Conservation (phyloP, 2,329 filamentous ascomycete species). For the Ceratocystis alfenasii region DNA sequence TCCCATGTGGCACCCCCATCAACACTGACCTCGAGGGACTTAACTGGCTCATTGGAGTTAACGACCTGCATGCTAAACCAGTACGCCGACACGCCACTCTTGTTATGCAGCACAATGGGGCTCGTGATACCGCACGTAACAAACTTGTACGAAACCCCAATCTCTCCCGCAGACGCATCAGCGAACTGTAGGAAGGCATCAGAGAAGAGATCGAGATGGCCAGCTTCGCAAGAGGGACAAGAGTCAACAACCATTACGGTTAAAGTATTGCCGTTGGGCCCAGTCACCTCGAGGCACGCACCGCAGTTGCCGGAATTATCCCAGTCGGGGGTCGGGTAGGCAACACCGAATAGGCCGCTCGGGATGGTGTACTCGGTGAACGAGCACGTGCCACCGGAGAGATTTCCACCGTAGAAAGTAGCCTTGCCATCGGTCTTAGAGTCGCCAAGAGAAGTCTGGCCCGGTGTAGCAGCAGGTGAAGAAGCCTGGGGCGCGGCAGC, state of each 20-base stretch:
- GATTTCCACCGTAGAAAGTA: constrained; percentile 45
- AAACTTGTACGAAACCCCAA: constrained; percentile 30
- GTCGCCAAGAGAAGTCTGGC: constrained; percentile 4
- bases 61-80: constrained; percentile 45
- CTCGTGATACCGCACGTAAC: constrained; percentile 34
- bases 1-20: constrained; percentile 49
- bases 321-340: constrained; percentile 49
- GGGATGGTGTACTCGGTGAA: constrained; percentile 53
- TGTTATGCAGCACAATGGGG: constrained; percentile 35
- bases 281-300: constrained; percentile 48
- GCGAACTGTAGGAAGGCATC: constrained; percentile 33
- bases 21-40: constrained; percentile 47
- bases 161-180: constrained; percentile 29
- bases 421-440: constrained; percentile 15
- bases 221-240: constrained; percentile 33
- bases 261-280: constrained; percentile 44
- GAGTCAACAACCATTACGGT: constrained; percentile 50
- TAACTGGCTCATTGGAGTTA: constrained; percentile 47
- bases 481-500: background rate
- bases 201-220: constrained; percentile 37
- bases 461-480: background rate
- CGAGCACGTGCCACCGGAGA: constrained; percentile 49
- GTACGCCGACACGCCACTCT: constrained; percentile 34
- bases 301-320: constrained; percentile 45
- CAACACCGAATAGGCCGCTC: constrained; percentile 46